A percentile compares a stretch with the other conserved stretches of the same genome.
Conservation (phyloP, 495 filamentous ascomycete species). For the Corynascus novoguineensis region DNA sequence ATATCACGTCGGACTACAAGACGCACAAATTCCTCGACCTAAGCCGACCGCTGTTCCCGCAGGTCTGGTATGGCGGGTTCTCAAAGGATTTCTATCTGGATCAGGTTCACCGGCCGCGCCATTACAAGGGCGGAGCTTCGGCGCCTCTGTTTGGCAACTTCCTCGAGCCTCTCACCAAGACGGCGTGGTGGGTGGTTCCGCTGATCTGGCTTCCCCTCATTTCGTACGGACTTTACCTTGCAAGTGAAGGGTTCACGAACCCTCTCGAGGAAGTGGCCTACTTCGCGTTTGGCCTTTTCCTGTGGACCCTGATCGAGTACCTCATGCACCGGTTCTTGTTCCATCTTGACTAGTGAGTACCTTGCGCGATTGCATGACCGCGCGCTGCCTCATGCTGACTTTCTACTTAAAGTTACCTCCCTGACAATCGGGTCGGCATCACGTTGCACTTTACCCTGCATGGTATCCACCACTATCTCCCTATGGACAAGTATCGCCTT, state of each 20-base stretch:
- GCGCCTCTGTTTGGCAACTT: constrained; percentile 98
- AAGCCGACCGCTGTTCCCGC: constrained; percentile 74
- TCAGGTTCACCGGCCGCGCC: constrained; percentile 89
- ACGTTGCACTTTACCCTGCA: constrained; percentile 92
- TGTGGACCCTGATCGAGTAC: constrained; percentile 94
- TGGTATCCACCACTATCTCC: constrained; percentile 95
- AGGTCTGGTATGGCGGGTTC: constrained; percentile 86
- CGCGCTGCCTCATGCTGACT: constrained; percentile 7
- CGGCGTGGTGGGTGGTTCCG: constrained; percentile 88
- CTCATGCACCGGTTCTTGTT: constrained; percentile 86
- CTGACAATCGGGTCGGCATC: constrained; percentile 84
- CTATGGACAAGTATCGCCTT: constrained; percentile 94
- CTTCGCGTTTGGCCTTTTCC: constrained; percentile 58
- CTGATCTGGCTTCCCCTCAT: constrained; percentile 78
- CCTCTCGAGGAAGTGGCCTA: constrained; percentile 43
- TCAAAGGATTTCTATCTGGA: constrained; percentile 90
- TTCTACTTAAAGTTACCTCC: constrained; percentile 60
- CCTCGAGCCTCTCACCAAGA: constrained; percentile 89
- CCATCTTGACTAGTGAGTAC: constrained; percentile 79
- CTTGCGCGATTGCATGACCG: background rate
- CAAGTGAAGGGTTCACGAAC: constrained; percentile 49
- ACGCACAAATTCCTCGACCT: constrained; percentile 92
- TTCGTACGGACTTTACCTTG: constrained; percentile 66
- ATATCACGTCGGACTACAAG: constrained; percentile 66
- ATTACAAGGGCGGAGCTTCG: constrained; percentile 88